These are phyloP conservation scores for Mollisiaceae sp. DNA, from an alignment of 2,329 filamentous ascomycete genomes.

Conservation along the genomic window DNA sequence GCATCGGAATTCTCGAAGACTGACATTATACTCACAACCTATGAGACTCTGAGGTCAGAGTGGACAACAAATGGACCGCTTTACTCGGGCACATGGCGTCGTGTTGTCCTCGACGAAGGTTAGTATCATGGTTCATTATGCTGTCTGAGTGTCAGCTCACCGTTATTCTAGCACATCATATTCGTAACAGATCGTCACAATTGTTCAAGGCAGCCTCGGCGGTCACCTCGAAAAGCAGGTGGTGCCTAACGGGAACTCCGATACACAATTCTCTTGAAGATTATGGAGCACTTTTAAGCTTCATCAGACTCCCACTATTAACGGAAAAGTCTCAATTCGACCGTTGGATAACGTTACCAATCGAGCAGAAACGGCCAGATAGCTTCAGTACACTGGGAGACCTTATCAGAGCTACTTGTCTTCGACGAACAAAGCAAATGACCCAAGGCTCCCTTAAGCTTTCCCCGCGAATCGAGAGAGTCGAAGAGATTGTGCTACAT, in stretches of 20 bases:
- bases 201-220: constrained; percentile 49
- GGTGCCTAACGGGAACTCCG: constrained; percentile 36
- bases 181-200: constrained; percentile 53
- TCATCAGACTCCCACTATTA: constrained; percentile 14
- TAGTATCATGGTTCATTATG: too few species aligned
- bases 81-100: constrained; percentile 38
- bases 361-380: constrained; percentile 27
- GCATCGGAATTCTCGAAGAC: neutral
- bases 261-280: constrained; percentile 43
- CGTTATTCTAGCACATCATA: constrained; percentile 51
- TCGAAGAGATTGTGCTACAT: constrained; percentile 4
- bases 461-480: constrained; percentile 5
- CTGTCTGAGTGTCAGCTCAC: too few species aligned
- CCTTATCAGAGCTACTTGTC: constrained; percentile 41
- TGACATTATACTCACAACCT: constrained; percentile 13
- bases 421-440: constrained; percentile 40
- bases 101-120: constrained; percentile 50
- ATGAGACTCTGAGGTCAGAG: constrained; percentile 14
- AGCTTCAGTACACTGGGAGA: constrained; percentile 32
- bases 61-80: constrained; percentile 6
- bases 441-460: neutral
- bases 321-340: constrained; percentile 33
- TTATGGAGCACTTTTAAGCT: constrained; percentile 39
- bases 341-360: constrained; percentile 34
- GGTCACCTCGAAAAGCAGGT: constrained; percentile 49